Percentiles rank a stretch among this genome's conserved stretches.
These are phyloP conservation scores for Rhododendron ovatum DNA, from an alignment of 148 eudicot species.

Conservation along the genomic window DNA sequence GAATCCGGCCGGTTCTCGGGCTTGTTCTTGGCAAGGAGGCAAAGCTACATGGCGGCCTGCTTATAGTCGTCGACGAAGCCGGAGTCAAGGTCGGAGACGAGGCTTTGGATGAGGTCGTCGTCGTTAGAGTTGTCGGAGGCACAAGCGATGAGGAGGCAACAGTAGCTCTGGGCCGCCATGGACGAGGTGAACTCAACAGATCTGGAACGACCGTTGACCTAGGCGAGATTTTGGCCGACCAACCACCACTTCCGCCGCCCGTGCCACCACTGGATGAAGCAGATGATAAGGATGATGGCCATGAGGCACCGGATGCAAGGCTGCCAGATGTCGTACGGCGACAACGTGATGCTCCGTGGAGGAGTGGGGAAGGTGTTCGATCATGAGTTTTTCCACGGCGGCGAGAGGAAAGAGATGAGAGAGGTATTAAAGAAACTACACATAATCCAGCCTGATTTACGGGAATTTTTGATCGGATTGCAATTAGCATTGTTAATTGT, in stretches of 20 bases:
- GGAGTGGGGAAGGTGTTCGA: slow-evolving; percentile 8
- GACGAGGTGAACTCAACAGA: slow-evolving; percentile 64
- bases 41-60: slow-evolving; percentile 68
- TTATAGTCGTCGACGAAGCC: slow-evolving; percentile 47
- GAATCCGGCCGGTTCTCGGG: slow-evolving; percentile 48
- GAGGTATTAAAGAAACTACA: no score
- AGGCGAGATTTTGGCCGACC: slow-evolving; percentile 12
- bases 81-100: slow-evolving; percentile 51
- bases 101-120: slow-evolving; percentile 29
- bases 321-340: slow-evolving; percentile 8
- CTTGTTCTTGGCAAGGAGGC: slow-evolving; percentile 71
- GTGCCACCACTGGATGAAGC: slow-evolving; percentile 12
- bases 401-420: neutral
- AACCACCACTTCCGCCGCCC: slow-evolving; percentile 18
- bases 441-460: no score
- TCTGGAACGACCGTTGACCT: slow-evolving; percentile 12
- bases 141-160: slow-evolving; percentile 44
- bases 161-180: slow-evolving; percentile 47
- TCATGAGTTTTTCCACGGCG: slow-evolving; percentile 4
- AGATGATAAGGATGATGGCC: neutral
- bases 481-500: no score
- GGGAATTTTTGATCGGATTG: no score
- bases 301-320: neutral
- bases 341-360: neutral
- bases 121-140: slow-evolving; percentile 66